Percentiles rank a stretch among this genome's conserved stretches.
Conservation (phyloP, 1,284 basidiomycete genomes). For the Leccinum pallidistipes region DNA sequence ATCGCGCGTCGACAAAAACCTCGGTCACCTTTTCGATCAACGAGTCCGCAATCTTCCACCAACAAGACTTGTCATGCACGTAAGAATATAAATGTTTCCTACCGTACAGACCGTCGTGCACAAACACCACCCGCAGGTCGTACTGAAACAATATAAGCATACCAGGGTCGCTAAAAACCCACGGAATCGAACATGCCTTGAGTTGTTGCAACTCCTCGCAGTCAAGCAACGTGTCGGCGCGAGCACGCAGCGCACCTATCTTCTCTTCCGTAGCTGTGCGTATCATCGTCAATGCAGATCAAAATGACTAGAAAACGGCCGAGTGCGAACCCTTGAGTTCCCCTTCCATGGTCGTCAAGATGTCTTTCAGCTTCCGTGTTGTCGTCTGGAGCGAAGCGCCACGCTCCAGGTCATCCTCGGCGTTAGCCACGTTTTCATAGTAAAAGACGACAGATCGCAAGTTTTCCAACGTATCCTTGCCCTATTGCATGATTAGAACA, state of each 20-base stretch:
- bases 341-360: slow-evolving; percentile 51
- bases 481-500: slow-evolving; percentile 38
- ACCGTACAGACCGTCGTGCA: slow-evolving; percentile 73
- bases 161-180: not conserved
- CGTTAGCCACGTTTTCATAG: slow-evolving; percentile 62
- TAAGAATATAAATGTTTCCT: slow-evolving; percentile 75
- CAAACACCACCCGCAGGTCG: slow-evolving; percentile 70
- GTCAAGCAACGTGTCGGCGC: slow-evolving; percentile 50
- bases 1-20: not conserved
- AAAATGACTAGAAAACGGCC: not conserved
- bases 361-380: slow-evolving; percentile 48
- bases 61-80: slow-evolving; percentile 58
- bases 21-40: slow-evolving; percentile 54
- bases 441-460: slow-evolving; percentile 63
- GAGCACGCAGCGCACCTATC: slow-evolving; percentile 44
- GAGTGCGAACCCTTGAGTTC: slow-evolving; percentile 37
- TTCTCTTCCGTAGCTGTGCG: slow-evolving; percentile 51
- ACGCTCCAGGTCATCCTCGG: slow-evolving; percentile 48
- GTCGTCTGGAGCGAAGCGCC: slow-evolving; percentile 44
- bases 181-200: slow-evolving; percentile 46
- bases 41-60: slow-evolving; percentile 81
- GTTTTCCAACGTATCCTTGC: slow-evolving; percentile 59
- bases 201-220: slow-evolving; percentile 60
- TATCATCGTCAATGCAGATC: not conserved
- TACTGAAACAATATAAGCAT: slow-evolving; percentile 46